Percentiles rank a stretch among this genome's conserved stretches.
Conservation (phyloP, 179 eudicot species). For the Amaranthus tricolor region DNA sequence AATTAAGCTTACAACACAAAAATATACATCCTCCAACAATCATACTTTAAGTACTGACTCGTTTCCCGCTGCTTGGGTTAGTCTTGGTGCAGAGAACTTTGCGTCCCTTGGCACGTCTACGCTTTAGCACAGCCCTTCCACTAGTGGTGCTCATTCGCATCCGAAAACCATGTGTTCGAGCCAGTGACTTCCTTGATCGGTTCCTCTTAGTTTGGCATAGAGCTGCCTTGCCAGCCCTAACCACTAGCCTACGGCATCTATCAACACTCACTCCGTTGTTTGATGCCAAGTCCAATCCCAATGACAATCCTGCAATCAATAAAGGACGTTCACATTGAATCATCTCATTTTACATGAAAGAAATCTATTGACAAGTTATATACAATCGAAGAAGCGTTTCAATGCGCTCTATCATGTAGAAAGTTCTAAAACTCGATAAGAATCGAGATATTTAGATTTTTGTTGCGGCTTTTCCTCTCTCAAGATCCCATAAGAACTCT, state of each 20-base stretch:
- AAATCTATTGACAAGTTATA: not conserved
- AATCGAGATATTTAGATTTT: not conserved
- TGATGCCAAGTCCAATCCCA: constrained; percentile 51
- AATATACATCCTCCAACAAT: constrained; percentile 20
- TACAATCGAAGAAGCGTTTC: not conserved
- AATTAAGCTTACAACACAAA: constrained; percentile 22
- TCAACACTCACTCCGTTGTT: constrained; percentile 26
- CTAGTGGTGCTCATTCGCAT: constrained; percentile 80
- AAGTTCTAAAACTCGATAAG: not conserved
- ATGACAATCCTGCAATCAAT: constrained; percentile 55
- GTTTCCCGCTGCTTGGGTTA: constrained; percentile 68
- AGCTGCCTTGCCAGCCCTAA: constrained; percentile 55
- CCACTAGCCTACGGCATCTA: constrained; percentile 59
- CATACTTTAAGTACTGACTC: constrained; percentile 23
- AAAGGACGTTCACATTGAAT: not conserved
- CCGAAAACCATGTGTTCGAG: constrained; percentile 76
- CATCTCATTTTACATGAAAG: not conserved
- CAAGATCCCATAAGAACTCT: not conserved
- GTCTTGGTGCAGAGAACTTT: constrained; percentile 81
- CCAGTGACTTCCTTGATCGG: constrained; percentile 84
- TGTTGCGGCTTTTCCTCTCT: not conserved
- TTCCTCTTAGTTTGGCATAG: constrained; percentile 88
- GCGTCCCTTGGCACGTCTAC: constrained; percentile 87
- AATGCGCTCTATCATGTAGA: not conserved
- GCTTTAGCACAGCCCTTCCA: constrained; percentile 75